These are phyloP conservation scores for Sphaerulina musiva DNA, from an alignment of 2,329 filamentous ascomycete genomes.

Conservation along the genomic window DNA sequence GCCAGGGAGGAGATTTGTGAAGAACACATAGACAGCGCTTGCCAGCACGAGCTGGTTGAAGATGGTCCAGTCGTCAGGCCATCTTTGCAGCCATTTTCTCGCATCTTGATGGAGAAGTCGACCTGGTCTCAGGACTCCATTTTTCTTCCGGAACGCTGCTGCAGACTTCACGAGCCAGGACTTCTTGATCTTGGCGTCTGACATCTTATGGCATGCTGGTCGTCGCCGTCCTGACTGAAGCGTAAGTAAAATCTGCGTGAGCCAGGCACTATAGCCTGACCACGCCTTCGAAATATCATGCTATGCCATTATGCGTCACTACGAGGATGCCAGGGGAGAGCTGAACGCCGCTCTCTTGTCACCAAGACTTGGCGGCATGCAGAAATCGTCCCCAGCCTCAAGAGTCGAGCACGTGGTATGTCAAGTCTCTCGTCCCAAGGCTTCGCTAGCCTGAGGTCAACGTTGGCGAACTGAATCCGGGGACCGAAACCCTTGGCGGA, in stretches of 20 bases:
- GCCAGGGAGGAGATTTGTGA: constrained; percentile 59
- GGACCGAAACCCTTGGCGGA: too few species aligned
- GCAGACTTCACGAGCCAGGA: neutral
- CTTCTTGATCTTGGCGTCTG: neutral
- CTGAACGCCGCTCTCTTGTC: neutral
- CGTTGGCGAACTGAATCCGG: neutral
- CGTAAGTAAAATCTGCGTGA: neutral
- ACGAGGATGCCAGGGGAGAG: neutral
- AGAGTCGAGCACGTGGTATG: constrained; percentile 3
- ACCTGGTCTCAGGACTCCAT: constrained; percentile 27
- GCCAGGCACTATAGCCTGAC: neutral
- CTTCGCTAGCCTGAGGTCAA: neutral
- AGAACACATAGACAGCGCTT: constrained; percentile 60
- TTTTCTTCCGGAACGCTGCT: neutral
- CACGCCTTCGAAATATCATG: neutral
- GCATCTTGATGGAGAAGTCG: constrained; percentile 32
- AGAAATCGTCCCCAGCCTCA: neutral
- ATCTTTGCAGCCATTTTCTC: constrained; percentile 27
- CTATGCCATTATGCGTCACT: neutral
- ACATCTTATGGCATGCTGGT: neutral
- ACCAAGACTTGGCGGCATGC: neutral
- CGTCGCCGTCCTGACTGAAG: neutral
- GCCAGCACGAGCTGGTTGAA: constrained; percentile 61
- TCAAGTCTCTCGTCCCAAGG: constrained; percentile 1
- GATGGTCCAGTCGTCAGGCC: constrained; percentile 34